Percentiles rank a stretch among this genome's conserved stretches.
Evolutionary conservation across 129 eudicot species (phyloP).

Genomic region (Ambrosia trifida): DNA sequence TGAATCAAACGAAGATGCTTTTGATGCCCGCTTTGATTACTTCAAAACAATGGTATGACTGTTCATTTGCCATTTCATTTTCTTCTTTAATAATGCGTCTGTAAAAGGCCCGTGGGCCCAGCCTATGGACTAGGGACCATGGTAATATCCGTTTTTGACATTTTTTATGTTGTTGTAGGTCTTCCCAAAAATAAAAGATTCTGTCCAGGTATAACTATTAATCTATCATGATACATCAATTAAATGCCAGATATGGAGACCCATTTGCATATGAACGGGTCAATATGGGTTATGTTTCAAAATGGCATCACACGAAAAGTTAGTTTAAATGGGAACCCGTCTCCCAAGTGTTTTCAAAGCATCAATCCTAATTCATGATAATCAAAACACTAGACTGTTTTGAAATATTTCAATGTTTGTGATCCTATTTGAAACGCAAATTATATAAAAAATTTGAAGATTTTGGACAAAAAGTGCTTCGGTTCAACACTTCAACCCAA

Average conservation of each 20-base stretch:
- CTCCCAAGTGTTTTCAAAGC: neutral
- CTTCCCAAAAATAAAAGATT: constrained; percentile 88
- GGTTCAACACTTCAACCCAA: too few species aligned
- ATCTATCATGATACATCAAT: neutral
- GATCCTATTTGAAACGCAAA: too few species aligned
- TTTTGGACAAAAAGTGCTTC: too few species aligned
- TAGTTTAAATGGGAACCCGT: neutral
- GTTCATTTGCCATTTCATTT: neutral
- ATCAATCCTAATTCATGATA: neutral
- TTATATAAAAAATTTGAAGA: too few species aligned
- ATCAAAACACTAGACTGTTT: neutral
- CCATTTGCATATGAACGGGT: neutral
- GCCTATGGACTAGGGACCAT: neutral
- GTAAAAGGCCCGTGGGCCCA: neutral
- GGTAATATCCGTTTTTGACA: constrained; percentile 14
- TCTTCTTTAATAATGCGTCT: neutral
- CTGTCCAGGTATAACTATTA: constrained; percentile 54
- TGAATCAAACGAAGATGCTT: constrained; percentile 62
- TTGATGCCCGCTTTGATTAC: constrained; percentile 83
- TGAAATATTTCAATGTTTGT: too few species aligned
- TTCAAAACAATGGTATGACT: constrained; percentile 65
- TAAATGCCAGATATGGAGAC: neutral
- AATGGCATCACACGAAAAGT: neutral
- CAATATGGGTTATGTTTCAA: neutral
- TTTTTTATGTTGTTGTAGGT: constrained; percentile 51